These are phyloP conservation scores for Fraxinus cuspidata DNA, from an alignment of 257 asterid genomes.

Conservation along the genomic window DNA sequence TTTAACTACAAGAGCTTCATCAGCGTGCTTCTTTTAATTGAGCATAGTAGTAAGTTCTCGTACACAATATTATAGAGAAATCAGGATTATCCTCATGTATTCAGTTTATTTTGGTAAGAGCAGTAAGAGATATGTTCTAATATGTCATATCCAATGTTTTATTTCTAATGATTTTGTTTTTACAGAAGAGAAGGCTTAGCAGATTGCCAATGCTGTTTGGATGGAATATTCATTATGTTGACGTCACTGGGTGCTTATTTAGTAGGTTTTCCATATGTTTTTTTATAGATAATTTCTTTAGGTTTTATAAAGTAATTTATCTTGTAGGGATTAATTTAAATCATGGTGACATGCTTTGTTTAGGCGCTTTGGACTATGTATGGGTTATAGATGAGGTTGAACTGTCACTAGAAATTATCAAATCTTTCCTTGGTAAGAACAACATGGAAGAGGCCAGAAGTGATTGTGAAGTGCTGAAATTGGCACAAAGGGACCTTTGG, in stretches of 20 bases:
- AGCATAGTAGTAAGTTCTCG: neutral
- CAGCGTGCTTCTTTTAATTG: neutral
- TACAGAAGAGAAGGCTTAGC: slow-evolving; percentile 73
- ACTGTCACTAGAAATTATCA: slow-evolving; percentile 54
- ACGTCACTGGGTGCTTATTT: slow-evolving; percentile 60
- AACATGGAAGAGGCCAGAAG: slow-evolving; percentile 26
- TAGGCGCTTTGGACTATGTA: slow-evolving; percentile 49
- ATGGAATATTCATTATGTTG: slow-evolving; percentile 71
- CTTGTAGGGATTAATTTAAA: slow-evolving; percentile 8
- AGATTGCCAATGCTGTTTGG: slow-evolving; percentile 76
- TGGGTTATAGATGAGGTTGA: slow-evolving; percentile 73
- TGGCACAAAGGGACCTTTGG: slow-evolving; percentile 69
- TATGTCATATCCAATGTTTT: neutral
- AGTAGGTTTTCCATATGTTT: slow-evolving; percentile 39
- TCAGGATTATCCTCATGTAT: neutral
- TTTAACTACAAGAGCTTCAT: neutral
- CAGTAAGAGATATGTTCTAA: neutral
- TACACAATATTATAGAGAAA: neutral
- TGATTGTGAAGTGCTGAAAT: slow-evolving; percentile 30
- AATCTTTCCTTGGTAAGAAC: slow-evolving; percentile 48
- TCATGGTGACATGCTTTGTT: slow-evolving; percentile 3
- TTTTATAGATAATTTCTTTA: slow-evolving; percentile 4
- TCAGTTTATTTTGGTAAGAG: neutral
- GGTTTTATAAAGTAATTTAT: neutral
- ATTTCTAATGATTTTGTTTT: slow-evolving; percentile 17